Evolutionary conservation across 83 land plant species (phyloP).

Genomic region (Picea engelmannii): DNA sequence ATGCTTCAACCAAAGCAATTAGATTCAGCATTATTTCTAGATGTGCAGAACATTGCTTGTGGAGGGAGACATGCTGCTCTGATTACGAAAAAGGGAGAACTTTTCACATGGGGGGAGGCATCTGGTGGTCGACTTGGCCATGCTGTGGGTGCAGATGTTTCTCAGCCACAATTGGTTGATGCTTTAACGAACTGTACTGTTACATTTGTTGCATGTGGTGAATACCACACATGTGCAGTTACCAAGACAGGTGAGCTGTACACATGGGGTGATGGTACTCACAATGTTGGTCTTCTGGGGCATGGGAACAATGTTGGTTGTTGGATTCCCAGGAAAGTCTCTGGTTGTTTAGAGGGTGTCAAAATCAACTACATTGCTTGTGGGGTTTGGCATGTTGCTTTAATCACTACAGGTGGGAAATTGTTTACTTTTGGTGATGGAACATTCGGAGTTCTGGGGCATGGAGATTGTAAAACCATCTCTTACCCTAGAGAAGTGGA

Average conservation of each 20-base stretch:
- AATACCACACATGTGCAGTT: constrained; percentile 83
- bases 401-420: constrained; percentile 73
- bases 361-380: constrained; percentile 82
- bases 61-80: constrained; percentile 50
- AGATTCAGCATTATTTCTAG: constrained; percentile 61
- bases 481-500: constrained; percentile 76
- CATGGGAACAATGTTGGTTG: constrained; percentile 77
- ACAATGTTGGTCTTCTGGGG: constrained; percentile 77
- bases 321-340: constrained; percentile 84
- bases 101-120: constrained; percentile 66
- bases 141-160: constrained; percentile 63
- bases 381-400: constrained; percentile 90
- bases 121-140: constrained; percentile 41
- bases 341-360: constrained; percentile 72
- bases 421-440: constrained; percentile 94
- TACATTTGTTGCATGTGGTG: constrained; percentile 83
- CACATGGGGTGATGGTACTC: constrained; percentile 88
- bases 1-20: constrained; percentile 72
- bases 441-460: constrained; percentile 83
- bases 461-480: constrained; percentile 72
- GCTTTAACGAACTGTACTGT: constrained; percentile 50
- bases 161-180: constrained; percentile 77
- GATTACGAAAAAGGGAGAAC: constrained; percentile 61
- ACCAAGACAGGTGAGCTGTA: constrained; percentile 73
- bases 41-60: constrained; percentile 48